Evolutionary conservation across 495 filamentous ascomycete species (phyloP).

Genomic region (Xeromyces bisporus): DNA sequence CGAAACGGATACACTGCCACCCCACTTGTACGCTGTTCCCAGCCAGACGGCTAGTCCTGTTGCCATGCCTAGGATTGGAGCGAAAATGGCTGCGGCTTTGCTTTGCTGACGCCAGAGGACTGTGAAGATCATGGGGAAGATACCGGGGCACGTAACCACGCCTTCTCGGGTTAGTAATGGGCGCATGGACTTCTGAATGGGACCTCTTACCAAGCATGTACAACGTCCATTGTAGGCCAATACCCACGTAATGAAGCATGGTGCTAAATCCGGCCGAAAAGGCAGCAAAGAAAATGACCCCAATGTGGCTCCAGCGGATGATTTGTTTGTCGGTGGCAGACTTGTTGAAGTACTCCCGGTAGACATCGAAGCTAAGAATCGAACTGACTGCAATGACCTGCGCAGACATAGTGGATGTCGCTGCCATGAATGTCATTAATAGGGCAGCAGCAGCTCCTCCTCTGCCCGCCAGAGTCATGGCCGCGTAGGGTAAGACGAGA

Average conservation of each 20-base stretch:
- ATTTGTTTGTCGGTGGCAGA: conserved; percentile 21
- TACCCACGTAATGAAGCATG: conserved; percentile 22
- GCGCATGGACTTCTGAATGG: no score
- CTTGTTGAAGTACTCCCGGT: conserved; percentile 28
- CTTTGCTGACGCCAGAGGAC: conserved; percentile 33
- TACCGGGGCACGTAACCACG: conserved; percentile 25
- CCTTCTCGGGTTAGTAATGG: no score
- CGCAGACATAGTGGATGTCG: conserved; percentile 25
- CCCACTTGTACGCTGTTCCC: conserved; percentile 22
- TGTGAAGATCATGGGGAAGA: conserved; percentile 34
- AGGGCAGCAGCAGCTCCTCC: conserved; percentile 24
- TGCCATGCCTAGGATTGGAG: conserved; percentile 24
- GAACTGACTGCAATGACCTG: conserved; percentile 28
- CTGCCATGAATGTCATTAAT: conserved; percentile 30
- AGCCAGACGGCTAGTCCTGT: conserved; percentile 33
- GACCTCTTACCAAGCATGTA: conserved; percentile 24
- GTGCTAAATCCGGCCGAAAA: conserved; percentile 22
- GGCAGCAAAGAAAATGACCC: conserved; percentile 28
- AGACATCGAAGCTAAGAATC: conserved; percentile 26
- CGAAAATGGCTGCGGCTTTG: conserved; percentile 24
- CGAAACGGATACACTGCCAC: conserved; percentile 28
- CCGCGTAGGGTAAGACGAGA: conserved; percentile 26
- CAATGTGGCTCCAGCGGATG: conserved; percentile 23
- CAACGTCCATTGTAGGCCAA: conserved; percentile 18
- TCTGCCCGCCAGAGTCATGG: conserved; percentile 25